Evolutionary conservation across 495 filamentous ascomycete genomes (phyloP).

Genomic region (Xylaria curta): DNA sequence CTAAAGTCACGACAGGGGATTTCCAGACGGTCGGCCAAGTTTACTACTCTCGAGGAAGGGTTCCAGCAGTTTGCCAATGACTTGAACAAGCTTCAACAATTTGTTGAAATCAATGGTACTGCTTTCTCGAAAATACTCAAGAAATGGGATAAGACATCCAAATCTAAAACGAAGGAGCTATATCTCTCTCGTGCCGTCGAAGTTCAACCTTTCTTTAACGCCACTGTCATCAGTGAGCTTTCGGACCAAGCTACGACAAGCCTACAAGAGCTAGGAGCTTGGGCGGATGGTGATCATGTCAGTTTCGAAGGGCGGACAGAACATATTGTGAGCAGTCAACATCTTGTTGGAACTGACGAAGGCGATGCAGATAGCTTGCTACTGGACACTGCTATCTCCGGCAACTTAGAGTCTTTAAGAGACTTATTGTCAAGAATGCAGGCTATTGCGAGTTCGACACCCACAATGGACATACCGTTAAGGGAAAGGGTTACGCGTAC

Average conservation of each 20-base stretch:
- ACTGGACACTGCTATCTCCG: constrained; percentile 81
- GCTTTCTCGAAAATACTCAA: constrained; percentile 98
- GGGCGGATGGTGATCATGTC: constrained; percentile 94
- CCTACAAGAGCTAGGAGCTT: constrained; percentile 88
- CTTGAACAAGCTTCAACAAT: constrained; percentile 96
- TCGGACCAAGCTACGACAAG: constrained; percentile 96
- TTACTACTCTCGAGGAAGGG: constrained; percentile 91
- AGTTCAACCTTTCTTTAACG: constrained; percentile 97
- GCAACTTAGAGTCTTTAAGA: constrained; percentile 65
- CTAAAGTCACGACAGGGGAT: constrained; percentile 77
- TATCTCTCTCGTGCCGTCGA: constrained; percentile 96
- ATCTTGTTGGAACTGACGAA: constrained; percentile 73
- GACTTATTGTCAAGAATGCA: constrained; percentile 60
- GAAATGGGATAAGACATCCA: constrained; percentile 99
- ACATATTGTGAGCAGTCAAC: constrained; percentile 67
- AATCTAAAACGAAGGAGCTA: constrained; percentile 97
- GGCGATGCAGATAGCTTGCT: constrained; percentile 86
- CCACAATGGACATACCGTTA: constrained; percentile 50
- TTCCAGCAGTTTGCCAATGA: constrained; percentile 97
- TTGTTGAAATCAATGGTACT: constrained; percentile 95
- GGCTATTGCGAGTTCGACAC: constrained; percentile 46
- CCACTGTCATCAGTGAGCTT: constrained; percentile 92
- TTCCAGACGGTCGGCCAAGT: constrained; percentile 87
- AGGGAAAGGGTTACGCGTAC: constrained; percentile 81
- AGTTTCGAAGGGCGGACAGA: constrained; percentile 73